Conservation (phyloP, 129 eudicot genomes). For the Erigeron canadensis region DNA sequence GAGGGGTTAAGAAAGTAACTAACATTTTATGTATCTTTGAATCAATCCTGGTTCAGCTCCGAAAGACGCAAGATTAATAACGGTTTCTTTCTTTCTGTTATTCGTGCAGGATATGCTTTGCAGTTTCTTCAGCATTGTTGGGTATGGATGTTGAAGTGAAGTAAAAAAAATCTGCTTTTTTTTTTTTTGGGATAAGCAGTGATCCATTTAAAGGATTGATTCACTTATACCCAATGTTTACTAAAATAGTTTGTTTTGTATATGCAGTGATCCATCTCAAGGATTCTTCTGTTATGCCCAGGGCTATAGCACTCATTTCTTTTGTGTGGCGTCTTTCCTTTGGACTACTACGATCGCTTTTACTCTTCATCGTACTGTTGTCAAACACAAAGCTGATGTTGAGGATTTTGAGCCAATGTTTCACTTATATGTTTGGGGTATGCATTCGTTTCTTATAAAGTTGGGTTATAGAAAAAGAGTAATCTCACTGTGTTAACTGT, state of each 20-base stretch:
- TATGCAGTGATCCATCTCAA: slow-evolving; percentile 93
- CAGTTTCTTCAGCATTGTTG: slow-evolving; percentile 93
- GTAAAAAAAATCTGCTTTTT: slow-evolving; percentile 32
- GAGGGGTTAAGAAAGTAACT: not conserved
- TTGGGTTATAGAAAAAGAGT: not conserved
- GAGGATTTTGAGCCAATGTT: slow-evolving; percentile 98
- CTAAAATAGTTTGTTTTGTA: slow-evolving; percentile 18
- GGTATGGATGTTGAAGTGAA: slow-evolving; percentile 48
- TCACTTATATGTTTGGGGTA: slow-evolving; percentile 99
- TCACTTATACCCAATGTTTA: slow-evolving; percentile 49
- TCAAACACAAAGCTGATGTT: slow-evolving; percentile 92
- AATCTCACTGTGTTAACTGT: not conserved
- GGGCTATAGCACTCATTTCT: slow-evolving; percentile 95
- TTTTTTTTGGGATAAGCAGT: slow-evolving; percentile 40
- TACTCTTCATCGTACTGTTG: slow-evolving; percentile 97
- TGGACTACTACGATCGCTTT: slow-evolving; percentile 98
- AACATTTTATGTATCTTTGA: slow-evolving; percentile 15
- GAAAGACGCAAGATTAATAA: slow-evolving; percentile 21
- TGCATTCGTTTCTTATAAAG: slow-evolving; percentile 26
- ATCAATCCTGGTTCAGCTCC: not conserved
- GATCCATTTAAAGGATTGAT: slow-evolving; percentile 69
- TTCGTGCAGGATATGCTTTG: slow-evolving; percentile 92
- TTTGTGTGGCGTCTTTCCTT: slow-evolving; percentile 88
- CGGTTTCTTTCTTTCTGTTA: slow-evolving; percentile 12
- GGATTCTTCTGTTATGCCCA: slow-evolving; percentile 98